Evolutionary conservation across 2,329 filamentous ascomycete species (phyloP), one percentile per base, ranked within the genome.

Genomic region (Xylariales sp.): DNA sequence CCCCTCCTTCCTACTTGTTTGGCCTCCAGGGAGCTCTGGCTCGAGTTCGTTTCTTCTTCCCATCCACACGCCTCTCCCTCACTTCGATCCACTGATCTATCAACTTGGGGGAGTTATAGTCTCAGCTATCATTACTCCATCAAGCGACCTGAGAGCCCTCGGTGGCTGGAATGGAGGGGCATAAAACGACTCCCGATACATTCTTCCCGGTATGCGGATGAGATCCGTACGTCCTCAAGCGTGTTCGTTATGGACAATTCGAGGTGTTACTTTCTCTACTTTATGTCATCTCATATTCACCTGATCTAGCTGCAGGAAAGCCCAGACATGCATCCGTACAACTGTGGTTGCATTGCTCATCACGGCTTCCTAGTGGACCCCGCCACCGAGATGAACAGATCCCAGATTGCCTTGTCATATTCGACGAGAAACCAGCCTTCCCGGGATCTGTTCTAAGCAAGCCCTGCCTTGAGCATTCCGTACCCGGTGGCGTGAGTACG

Each of bases 121-220:
- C n/a, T n/a, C n/a, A n/a, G n/a, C n/a, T n/a, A n/a, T n/a, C n/a
- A n/a, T n/a, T n/a, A n/a, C n/a, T n/a, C n/a, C n/a, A n/a, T n/a
- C n/a, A n/a, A n/a, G n/a, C n/a, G n/a, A n/a, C n/a, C n/a, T n/a
- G n/a, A n/a, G n/a, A n/a, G n/a, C n/a, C n/a, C n/a, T n/a, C n/a
- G n/a, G n/a, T n/a, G n/a, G n/a, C n/a, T 58, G 56, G 56, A 57
- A 58, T 56, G 51, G 31, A 19, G 8, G 35, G 42, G 31, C 24
- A 41, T 38, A 49, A 49, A 48, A 14, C 10, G 31, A 19, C 20
- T 21, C 15, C 46, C 46, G 47, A 51, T 51, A 48, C 56, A 58
- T 58, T 58, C 55, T 56, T 57, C 44, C 46, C 51, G 39, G 39
- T 44, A 43, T 31, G 41, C 44, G 46, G 46, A 48, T 49, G 48